Evolutionary conservation across 768 basidiomycete genomes (phyloP).

Genomic region (Piloderma croceum): DNA sequence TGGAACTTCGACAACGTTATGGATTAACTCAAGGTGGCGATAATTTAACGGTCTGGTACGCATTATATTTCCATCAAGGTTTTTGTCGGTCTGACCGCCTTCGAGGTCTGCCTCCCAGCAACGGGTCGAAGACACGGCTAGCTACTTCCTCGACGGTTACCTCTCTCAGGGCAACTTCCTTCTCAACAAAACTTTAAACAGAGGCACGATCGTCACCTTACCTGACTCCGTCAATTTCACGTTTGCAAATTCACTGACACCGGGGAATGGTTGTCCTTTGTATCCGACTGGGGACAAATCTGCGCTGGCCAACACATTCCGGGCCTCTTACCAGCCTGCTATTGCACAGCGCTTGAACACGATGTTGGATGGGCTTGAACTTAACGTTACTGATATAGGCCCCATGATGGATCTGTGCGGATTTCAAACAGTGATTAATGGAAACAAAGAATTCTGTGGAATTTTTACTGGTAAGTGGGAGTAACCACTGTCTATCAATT

Average conservation of each 20-base stretch:
- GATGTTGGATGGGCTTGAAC: conserved; percentile 12
- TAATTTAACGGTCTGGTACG: conserved; percentile 38
- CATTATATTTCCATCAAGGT: background rate
- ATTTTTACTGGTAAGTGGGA: conserved; percentile 29
- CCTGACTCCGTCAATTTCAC: conserved; percentile 37
- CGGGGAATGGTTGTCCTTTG: conserved; percentile 33
- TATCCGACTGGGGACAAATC: conserved; percentile 29
- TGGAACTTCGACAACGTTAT: conserved; percentile 34
- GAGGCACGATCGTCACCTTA: conserved; percentile 30
- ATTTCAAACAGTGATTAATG: conserved; percentile 32
- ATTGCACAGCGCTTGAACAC: conserved; percentile 33
- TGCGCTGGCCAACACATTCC: conserved; percentile 22
- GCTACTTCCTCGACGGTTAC: conserved; percentile 36
- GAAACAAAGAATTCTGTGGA: conserved; percentile 37
- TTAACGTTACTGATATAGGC: conserved; percentile 32
- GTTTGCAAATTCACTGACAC: conserved; percentile 39
- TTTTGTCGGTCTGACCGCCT: background rate
- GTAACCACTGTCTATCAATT: background rate
- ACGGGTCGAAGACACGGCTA: conserved; percentile 37
- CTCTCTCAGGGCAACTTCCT: conserved; percentile 39
- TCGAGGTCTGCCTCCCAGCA: conserved; percentile 39
- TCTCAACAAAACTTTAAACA: conserved; percentile 23
- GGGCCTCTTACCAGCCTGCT: conserved; percentile 26
- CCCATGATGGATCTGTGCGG: conserved; percentile 42
- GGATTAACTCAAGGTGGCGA: conserved; percentile 34